Conservation (phyloP, 495 filamentous ascomycete genomes). For the Hypoxylon fragiforme region DNA sequence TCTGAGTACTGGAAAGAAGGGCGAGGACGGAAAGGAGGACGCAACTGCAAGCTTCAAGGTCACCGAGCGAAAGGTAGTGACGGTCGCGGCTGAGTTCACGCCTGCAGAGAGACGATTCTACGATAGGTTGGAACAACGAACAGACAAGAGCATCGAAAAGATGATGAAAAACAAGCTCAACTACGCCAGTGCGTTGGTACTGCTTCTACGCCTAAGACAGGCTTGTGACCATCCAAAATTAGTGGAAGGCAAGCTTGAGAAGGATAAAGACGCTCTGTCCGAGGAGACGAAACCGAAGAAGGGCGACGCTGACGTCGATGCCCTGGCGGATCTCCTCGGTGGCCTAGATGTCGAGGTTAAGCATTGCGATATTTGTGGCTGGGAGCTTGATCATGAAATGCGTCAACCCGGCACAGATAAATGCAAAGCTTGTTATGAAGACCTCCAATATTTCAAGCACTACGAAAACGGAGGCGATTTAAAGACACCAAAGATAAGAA, state of each 20-base stretch:
- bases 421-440: conserved; percentile 72
- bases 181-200: conserved; percentile 76
- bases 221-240: conserved; percentile 92
- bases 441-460: conserved; percentile 55
- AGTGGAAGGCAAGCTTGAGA: conserved; percentile 78
- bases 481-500: conserved; percentile 33
- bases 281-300: conserved; percentile 60
- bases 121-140: conserved; percentile 75
- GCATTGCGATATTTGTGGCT: conserved; percentile 87
- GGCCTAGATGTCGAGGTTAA: conserved; percentile 78
- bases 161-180: conserved; percentile 81
- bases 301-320: conserved; percentile 67
- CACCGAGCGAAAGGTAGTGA: conserved; percentile 82
- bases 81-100: conserved; percentile 76
- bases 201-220: conserved; percentile 86
- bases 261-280: conserved; percentile 81
- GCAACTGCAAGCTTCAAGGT: conserved; percentile 74
- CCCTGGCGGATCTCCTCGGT: conserved; percentile 81
- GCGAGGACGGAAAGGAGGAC: conserved; percentile 48
- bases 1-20: conserved; percentile 65
- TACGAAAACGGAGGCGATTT: conserved; percentile 38
- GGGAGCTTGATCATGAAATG: conserved; percentile 60
- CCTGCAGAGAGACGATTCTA: conserved; percentile 83
- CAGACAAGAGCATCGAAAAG: conserved; percentile 79
- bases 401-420: conserved; percentile 58